Evolutionary conservation across 2,329 filamentous ascomycete species (phyloP).

Genomic region (Orbilia oligospora): DNA sequence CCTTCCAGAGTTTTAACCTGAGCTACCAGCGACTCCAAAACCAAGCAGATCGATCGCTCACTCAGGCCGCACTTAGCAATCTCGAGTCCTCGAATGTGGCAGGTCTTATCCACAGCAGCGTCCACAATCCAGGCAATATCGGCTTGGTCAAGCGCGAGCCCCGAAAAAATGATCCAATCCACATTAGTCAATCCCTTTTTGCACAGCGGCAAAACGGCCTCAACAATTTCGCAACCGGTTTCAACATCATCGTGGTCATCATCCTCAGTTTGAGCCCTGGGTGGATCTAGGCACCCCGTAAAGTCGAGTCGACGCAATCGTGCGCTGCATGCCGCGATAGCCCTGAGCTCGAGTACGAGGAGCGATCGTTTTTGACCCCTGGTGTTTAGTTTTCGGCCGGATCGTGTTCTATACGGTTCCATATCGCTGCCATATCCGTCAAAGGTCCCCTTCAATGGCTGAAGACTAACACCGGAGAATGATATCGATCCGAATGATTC

Average conservation of each 20-base stretch:
- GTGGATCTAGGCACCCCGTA: constrained; percentile 73
- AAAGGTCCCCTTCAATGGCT: constrained; percentile 74
- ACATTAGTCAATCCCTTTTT: constrained; percentile 78
- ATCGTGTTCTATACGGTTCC: constrained; percentile 75
- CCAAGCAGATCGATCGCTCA: constrained; percentile 73
- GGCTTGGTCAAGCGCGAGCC: constrained; percentile 78
- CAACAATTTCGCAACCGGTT: constrained; percentile 78
- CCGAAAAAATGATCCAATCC: constrained; percentile 79
- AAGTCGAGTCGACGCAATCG: constrained; percentile 77
- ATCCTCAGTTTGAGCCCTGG: constrained; percentile 68
- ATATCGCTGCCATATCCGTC: constrained; percentile 76
- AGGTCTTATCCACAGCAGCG: constrained; percentile 76
- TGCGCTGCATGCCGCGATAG: constrained; percentile 76
- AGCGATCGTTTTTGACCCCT: constrained; percentile 69
- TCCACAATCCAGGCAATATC: constrained; percentile 77
- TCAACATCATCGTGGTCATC: constrained; percentile 71
- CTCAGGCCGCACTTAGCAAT: constrained; percentile 75
- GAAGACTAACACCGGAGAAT: constrained; percentile 76
- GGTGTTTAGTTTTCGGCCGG: constrained; percentile 71
- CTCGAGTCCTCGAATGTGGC: constrained; percentile 78
- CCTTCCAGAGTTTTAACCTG: constrained; percentile 78
- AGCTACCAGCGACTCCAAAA: constrained; percentile 75
- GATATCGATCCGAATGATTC: constrained; percentile 78
- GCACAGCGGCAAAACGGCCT: constrained; percentile 78
- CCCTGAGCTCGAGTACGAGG: constrained; percentile 78